Percentiles rank a stretch among this genome's conserved stretches.
These are phyloP conservation scores for Stachybotrys chartarum DNA, from an alignment of 2,329 filamentous ascomycete species.

Conservation along the genomic window DNA sequence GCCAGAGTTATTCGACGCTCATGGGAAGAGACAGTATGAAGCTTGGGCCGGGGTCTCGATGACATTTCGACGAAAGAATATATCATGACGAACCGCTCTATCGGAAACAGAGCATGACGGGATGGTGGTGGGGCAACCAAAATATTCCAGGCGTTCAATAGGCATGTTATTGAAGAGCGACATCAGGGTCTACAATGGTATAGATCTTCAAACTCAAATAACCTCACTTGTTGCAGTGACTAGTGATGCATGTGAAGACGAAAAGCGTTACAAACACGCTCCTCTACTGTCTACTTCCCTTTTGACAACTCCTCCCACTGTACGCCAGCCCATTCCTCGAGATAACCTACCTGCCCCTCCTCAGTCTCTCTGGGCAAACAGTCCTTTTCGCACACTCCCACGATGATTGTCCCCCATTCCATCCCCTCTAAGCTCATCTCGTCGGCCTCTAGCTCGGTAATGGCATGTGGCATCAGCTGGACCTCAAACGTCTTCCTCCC, in stretches of 20 bases:
- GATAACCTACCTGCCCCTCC: slow-evolving; percentile 63
- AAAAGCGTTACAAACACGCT: background rate
- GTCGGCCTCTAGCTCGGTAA: slow-evolving; percentile 78
- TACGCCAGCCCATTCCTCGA: slow-evolving; percentile 96
- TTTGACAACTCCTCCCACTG: slow-evolving; percentile 82
- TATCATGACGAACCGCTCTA: slow-evolving; percentile 22
- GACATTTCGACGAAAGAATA: slow-evolving; percentile 11
- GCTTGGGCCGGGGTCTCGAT: background rate
- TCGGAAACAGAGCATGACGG: slow-evolving; percentile 19
- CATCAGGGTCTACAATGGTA: slow-evolving; percentile 21
- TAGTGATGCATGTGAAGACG: background rate
- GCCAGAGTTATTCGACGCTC: slow-evolving; percentile 71
- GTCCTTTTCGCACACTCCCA: slow-evolving; percentile 77
- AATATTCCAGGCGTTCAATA: slow-evolving; percentile 26
- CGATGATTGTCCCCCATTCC: slow-evolving; percentile 94
- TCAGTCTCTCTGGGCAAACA: slow-evolving; percentile 56
- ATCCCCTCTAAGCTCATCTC: slow-evolving; percentile 72
- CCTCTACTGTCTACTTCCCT: slow-evolving; percentile 15
- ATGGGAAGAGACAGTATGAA: slow-evolving; percentile 61
- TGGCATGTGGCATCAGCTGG: slow-evolving; percentile 86
- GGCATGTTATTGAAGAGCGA: slow-evolving; percentile 28
- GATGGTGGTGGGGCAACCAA: slow-evolving; percentile 19
- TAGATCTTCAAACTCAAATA: slow-evolving; percentile 15
- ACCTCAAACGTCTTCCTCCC: slow-evolving; percentile 76
- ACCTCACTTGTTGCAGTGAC: background rate